These are phyloP conservation scores for Clohesyomyces aquaticus DNA, from an alignment of 495 filamentous ascomycete species.

Conservation along the genomic window DNA sequence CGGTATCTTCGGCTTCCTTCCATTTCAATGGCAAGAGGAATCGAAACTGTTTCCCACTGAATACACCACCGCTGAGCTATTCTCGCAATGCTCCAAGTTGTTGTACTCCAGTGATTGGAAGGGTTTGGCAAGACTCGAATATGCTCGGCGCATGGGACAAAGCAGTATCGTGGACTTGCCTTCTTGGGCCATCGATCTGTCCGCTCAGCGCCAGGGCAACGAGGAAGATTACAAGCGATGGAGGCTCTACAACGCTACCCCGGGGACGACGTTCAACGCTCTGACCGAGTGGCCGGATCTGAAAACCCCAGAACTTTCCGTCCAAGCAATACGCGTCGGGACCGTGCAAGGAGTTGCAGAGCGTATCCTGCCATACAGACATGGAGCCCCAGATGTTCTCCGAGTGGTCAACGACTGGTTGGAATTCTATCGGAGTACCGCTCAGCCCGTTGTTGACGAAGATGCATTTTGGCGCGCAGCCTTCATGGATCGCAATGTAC, in stretches of 20 bases:
- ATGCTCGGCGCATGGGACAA: not conserved
- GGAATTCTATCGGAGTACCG: too few species aligned
- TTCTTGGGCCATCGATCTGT: constrained; percentile 7
- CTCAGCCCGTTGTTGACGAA: too few species aligned
- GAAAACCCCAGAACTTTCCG: constrained; percentile 4
- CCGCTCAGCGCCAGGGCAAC: not conserved
- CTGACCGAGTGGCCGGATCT: not conserved
- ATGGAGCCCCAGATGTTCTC: too few species aligned
- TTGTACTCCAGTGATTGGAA: not conserved
- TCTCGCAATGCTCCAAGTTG: too few species aligned
- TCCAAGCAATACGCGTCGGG: not conserved
- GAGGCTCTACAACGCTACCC: constrained; percentile 6
- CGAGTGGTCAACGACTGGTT: too few species aligned
- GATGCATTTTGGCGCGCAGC: not conserved
- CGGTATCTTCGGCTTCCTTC: too few species aligned
- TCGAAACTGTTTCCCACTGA: too few species aligned
- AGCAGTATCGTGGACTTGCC: not conserved
- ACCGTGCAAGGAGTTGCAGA: too few species aligned
- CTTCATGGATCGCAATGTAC: constrained; percentile 4
- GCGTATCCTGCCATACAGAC: too few species aligned
- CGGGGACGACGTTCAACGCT: not conserved
- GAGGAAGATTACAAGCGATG: not conserved
- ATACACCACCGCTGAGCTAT: too few species aligned
- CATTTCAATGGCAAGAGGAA: too few species aligned
- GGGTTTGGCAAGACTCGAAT: not conserved